Conservation (phyloP, 441 rosid genomes). For the Gossypium aridum region DNA sequence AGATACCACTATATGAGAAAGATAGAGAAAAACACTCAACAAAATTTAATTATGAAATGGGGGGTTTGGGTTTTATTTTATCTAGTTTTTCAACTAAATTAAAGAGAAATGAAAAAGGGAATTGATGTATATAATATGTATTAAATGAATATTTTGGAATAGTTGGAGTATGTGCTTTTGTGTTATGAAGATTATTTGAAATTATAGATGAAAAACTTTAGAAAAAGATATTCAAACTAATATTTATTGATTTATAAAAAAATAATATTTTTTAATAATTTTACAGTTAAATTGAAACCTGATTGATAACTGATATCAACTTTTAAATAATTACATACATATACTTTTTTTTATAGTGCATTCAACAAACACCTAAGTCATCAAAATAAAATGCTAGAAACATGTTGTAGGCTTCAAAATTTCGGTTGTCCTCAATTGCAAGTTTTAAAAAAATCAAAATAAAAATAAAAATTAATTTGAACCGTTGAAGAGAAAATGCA, state of each 20-base stretch:
- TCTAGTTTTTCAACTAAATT: background rate
- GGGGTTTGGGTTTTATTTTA: background rate
- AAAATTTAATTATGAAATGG: background rate
- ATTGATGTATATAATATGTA: too few relatives aligned
- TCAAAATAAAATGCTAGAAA: conserved; percentile 16
- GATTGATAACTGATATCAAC: too few relatives aligned
- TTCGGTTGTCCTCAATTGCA: conserved; percentile 3
- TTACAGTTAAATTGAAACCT: too few relatives aligned
- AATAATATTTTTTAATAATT: too few relatives aligned
- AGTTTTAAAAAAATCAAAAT: background rate
- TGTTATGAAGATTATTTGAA: background rate
- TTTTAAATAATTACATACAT: too few relatives aligned
- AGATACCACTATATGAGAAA: too few relatives aligned
- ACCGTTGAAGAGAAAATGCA: background rate
- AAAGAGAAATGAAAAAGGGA: background rate
- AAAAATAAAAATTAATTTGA: background rate
- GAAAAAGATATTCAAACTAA: too few relatives aligned
- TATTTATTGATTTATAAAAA: too few relatives aligned
- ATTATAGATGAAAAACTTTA: background rate
- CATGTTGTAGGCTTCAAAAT: background rate
- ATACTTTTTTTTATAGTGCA: background rate
- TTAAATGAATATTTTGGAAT: background rate
- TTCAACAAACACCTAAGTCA: background rate
- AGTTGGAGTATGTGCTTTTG: background rate
- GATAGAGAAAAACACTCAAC: too few relatives aligned